Percentiles rank a stretch among this genome's conserved stretches.
Conservation (phyloP, 768 basidiomycete species). For the Mycena kentingensis region DNA sequence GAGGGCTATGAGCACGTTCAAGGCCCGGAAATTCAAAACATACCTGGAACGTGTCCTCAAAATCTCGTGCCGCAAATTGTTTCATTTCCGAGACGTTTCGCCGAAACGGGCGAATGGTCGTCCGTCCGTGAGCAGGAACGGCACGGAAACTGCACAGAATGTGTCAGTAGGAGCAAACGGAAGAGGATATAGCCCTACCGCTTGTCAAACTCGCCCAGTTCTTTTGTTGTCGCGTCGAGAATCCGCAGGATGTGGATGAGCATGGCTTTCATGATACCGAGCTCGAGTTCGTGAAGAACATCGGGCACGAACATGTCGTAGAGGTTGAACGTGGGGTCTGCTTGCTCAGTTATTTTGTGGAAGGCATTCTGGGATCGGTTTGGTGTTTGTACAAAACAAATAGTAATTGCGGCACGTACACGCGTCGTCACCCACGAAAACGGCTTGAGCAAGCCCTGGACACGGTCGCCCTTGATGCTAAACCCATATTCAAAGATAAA, state of each 20-base stretch:
- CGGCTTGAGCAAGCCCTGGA: background rate
- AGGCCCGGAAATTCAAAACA: background rate
- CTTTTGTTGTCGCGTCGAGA: conserved; percentile 23
- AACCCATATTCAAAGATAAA: background rate
- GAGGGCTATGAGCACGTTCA: background rate
- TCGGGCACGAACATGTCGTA: conserved; percentile 34
- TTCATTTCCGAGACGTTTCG: conserved; percentile 38
- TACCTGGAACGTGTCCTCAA: conserved; percentile 47
- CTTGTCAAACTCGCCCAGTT: conserved; percentile 25
- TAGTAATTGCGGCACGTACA: background rate
- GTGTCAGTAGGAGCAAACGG: background rate
- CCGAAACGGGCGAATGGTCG: conserved; percentile 38
- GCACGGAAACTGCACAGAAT: background rate
- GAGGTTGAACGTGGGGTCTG: conserved; percentile 25
- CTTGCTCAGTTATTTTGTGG: conserved; percentile 12
- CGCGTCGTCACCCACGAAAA: background rate
- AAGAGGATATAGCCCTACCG: conserved; percentile 10
- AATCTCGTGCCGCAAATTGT: conserved; percentile 40
- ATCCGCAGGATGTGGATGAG: conserved; percentile 38
- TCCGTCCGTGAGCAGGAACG: conserved; percentile 27
- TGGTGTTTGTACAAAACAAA: conserved; percentile 3
- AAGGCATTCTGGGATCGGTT: conserved; percentile 36
- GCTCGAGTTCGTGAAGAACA: conserved; percentile 41
- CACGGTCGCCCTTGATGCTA: background rate
- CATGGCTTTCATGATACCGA: conserved; percentile 40